A percentile compares a stretch with the other conserved stretches of the same genome.
Evolutionary conservation across 2,329 filamentous ascomycete species (phyloP).

Genomic region (Diplodia sapinea): DNA sequence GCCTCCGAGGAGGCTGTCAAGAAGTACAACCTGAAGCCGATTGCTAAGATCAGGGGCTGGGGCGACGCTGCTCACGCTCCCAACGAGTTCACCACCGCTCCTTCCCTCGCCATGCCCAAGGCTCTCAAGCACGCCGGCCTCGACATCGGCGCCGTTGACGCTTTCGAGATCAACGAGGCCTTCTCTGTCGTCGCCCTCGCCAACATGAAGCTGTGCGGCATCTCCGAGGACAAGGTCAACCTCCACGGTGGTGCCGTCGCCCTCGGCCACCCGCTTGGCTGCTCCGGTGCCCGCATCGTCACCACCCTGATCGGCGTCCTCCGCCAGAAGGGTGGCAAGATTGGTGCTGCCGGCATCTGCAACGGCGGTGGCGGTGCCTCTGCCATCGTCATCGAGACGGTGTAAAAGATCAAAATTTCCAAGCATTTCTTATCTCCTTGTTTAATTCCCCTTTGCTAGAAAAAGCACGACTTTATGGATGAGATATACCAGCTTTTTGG

Average conservation of each 20-base stretch:
- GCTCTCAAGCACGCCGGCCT: constrained; percentile 93
- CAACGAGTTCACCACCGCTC: constrained; percentile 94
- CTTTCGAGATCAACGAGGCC: constrained; percentile 99
- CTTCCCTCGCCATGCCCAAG: constrained; percentile 93
- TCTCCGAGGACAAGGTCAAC: constrained; percentile 88
- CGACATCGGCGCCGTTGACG: constrained; percentile 78
- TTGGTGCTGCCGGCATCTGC: constrained; percentile 94
- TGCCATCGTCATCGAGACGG: constrained; percentile 82
- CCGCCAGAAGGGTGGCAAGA: constrained; percentile 88
- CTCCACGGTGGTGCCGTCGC: constrained; percentile 94
- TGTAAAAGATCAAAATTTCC: constrained; percentile 39
- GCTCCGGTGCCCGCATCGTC: constrained; percentile 91
- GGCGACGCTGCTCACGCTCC: constrained; percentile 90
- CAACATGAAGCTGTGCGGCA: constrained; percentile 88
- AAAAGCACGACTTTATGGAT: constrained; percentile 24
- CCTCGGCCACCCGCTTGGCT: constrained; percentile 92
- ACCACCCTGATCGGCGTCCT: constrained; percentile 88
- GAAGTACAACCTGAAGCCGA: constrained; percentile 85
- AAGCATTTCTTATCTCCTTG: constrained; percentile 4
- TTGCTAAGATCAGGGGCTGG: constrained; percentile 98
- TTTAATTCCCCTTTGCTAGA: constrained; percentile 17
- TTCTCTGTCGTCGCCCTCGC: constrained; percentile 96
- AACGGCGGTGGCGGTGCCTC: constrained; percentile 97
- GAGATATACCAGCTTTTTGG: constrained; percentile 23
- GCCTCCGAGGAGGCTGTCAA: constrained; percentile 94